Percentiles rank a stretch among this genome's conserved stretches.
Conservation (phyloP, 495 filamentous ascomycete species). For the Penicillium turbatum region DNA sequence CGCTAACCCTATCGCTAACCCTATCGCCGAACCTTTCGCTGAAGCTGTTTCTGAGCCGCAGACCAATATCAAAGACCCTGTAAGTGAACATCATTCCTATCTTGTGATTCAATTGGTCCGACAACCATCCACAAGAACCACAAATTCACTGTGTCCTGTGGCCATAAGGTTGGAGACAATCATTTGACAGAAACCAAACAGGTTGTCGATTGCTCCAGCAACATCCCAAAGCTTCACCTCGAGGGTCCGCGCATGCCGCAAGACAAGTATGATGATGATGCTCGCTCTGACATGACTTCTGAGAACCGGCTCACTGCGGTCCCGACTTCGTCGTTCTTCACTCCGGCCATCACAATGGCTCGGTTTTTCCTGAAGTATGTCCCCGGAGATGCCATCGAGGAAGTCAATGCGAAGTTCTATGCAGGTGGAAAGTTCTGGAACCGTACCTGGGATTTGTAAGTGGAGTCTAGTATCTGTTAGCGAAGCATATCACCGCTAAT, state of each 20-base stretch:
- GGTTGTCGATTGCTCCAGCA: not conserved
- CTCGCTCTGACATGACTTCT: not conserved
- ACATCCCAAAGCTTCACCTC: too few species aligned
- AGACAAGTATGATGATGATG: not conserved
- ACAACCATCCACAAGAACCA: not conserved
- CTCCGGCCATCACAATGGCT: conserved; percentile 54
- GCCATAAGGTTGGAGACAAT: not conserved
- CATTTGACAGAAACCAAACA: not conserved
- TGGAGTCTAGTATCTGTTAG: conserved; percentile 12
- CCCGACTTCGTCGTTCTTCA: conserved; percentile 43
- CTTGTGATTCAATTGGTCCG: not conserved
- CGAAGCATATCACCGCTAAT: not conserved
- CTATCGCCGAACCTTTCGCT: not conserved
- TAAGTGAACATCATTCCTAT: not conserved
- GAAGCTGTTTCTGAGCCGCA: not conserved
- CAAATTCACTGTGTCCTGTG: not conserved
- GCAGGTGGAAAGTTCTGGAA: conserved; percentile 55
- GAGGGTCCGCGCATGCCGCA: not conserved
- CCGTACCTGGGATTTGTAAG: conserved; percentile 72
- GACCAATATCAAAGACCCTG: not conserved
- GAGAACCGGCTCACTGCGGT: not conserved
- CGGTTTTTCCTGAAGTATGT: conserved; percentile 60
- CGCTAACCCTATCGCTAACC: not conserved
- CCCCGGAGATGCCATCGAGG: conserved; percentile 38
- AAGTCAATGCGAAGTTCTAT: conserved; percentile 52